These are phyloP conservation scores for Ceratocystis destructans DNA, from an alignment of 2,329 filamentous ascomycete genomes.

Conservation along the genomic window DNA sequence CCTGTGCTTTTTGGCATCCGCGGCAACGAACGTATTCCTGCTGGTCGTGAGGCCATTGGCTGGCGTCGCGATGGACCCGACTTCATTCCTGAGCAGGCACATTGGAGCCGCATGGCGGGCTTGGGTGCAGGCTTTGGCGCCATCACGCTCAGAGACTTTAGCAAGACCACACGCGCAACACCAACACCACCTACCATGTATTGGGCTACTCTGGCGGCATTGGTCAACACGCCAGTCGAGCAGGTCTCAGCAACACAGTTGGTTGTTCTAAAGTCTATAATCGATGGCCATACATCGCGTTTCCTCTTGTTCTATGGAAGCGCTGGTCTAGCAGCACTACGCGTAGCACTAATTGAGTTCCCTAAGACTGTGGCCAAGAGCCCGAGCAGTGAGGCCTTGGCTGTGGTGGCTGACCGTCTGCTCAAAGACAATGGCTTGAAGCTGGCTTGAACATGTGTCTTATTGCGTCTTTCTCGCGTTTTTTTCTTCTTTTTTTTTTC, in stretches of 20 bases:
- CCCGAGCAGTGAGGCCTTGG: conserved; percentile 38
- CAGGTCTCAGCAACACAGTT: conserved; percentile 62
- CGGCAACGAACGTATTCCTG: conserved; percentile 58
- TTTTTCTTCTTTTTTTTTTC: conserved; percentile 6
- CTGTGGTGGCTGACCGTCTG: conserved; percentile 41
- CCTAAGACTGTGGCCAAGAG: conserved; percentile 41
- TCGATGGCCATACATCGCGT: conserved; percentile 57
- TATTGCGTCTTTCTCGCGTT: conserved; percentile 1
- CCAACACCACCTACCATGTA: conserved; percentile 68
- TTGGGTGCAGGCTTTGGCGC: conserved; percentile 74
- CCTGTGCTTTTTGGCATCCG: conserved; percentile 76
- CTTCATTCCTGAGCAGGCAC: conserved; percentile 56
- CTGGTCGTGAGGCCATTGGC: conserved; percentile 53
- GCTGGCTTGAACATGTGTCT: conserved; percentile 26
- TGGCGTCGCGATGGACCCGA: conserved; percentile 51
- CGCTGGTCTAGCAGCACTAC: conserved; percentile 56
- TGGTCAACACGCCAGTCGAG: conserved; percentile 57
- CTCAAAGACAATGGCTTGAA: conserved; percentile 37
- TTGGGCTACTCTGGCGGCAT: conserved; percentile 64
- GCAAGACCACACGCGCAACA: conserved; percentile 51
- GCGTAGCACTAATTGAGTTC: conserved; percentile 59
- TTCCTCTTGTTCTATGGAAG: conserved; percentile 74
- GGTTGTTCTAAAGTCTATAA: conserved; percentile 55
- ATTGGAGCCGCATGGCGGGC: conserved; percentile 71
- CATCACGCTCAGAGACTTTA: conserved; percentile 70